Conservation (phyloP, 306 rosid species). For the Lupinus albus region DNA sequence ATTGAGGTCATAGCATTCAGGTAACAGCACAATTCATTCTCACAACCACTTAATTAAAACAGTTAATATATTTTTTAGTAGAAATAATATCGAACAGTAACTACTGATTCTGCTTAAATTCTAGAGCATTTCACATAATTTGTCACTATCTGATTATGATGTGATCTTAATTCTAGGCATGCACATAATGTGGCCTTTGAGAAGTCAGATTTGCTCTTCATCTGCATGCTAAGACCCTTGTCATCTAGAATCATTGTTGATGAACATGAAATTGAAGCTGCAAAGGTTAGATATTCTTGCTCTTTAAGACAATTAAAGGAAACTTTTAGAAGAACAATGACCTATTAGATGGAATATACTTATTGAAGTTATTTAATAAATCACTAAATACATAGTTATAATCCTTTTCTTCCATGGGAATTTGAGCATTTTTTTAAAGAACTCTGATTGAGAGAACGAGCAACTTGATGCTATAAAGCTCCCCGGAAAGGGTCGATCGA, state of each 20-base stretch:
- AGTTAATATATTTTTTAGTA: not conserved
- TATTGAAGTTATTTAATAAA: not conserved
- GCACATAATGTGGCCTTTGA: slow-evolving; percentile 85
- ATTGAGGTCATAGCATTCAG: slow-evolving; percentile 94
- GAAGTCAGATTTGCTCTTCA: slow-evolving; percentile 93
- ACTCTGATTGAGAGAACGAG: too few relatives aligned
- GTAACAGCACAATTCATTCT: slow-evolving; percentile 43
- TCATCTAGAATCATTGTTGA: slow-evolving; percentile 69
- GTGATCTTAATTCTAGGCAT: slow-evolving; percentile 58
- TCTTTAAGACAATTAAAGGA: not conserved
- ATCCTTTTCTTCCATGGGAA: not conserved
- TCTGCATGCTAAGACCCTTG: slow-evolving; percentile 84
- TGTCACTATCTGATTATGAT: not conserved
- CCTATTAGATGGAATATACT: not conserved
- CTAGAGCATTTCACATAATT: slow-evolving; percentile 6
- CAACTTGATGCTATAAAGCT: too few relatives aligned
- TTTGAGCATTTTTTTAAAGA: not conserved
- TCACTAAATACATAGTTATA: not conserved
- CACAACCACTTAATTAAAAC: not conserved
- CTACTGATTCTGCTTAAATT: slow-evolving; percentile 3
- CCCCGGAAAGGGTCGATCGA: too few relatives aligned
- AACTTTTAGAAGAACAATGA: not conserved
- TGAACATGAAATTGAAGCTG: slow-evolving; percentile 83
- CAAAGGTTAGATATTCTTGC: slow-evolving; percentile 61
- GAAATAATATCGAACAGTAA: not conserved